These are phyloP conservation scores for Chrysophaeum taylorii DNA, from an alignment of 352 stramenopile species.

Conservation along the genomic window DNA sequence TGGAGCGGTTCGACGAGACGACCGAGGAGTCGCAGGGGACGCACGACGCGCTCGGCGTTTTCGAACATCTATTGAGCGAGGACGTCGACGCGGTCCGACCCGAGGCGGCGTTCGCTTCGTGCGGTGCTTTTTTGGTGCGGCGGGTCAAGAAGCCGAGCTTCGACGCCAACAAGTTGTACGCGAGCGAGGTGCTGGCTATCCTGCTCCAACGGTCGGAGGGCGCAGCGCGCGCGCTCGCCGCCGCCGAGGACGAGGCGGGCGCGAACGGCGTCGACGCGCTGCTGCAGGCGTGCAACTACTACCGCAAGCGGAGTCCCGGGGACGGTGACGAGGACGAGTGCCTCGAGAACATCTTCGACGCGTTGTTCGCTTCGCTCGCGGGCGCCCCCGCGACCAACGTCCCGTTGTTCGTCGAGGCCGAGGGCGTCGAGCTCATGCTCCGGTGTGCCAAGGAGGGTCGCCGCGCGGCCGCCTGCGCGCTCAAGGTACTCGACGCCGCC, in stretches of 20 bases:
- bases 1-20: conserved; percentile 35
- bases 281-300: conserved; percentile 68
- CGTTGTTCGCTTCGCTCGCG: conserved; percentile 60
- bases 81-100: background rate
- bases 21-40: conserved; percentile 53
- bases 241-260: background rate
- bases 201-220: conserved; percentile 31
- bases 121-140: background rate
- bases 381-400: background rate
- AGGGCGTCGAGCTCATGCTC: conserved; percentile 83
- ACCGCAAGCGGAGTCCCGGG: conserved; percentile 65
- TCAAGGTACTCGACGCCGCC: conserved; percentile 54
- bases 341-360: conserved; percentile 79
- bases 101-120: background rate
- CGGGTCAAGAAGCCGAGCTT: conserved; percentile 46
- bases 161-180: conserved; percentile 63
- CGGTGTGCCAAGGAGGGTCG: conserved; percentile 75
- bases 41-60: conserved; percentile 55
- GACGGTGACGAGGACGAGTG: conserved; percentile 71
- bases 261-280: conserved; percentile 75
- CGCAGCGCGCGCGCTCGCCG: background rate
- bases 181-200: conserved; percentile 67
- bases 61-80: background rate
- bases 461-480: conserved; percentile 42
- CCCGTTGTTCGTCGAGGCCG: conserved; percentile 52